Evolutionary conservation across 2,329 filamentous ascomycete species (phyloP), one percentile per base, ranked within the genome.

Genomic region (Akanthomyces uredinophilus): DNA sequence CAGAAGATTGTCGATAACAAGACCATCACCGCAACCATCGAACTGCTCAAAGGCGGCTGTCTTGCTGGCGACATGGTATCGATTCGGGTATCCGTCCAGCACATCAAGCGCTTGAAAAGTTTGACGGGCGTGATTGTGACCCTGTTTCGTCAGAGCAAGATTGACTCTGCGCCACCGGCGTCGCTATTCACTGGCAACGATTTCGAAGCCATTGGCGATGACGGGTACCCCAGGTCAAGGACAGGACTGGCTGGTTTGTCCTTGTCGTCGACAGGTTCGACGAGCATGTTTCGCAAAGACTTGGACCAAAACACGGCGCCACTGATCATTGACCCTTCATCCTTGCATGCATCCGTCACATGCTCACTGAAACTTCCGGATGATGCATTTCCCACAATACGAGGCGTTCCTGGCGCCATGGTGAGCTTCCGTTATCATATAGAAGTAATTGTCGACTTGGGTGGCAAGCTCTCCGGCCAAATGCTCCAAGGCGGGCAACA

Each of bases 381-480:
- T 65, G 91, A 96, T 70, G 87, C 87, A 0, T 98, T 98, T 68
- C 94, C 95, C 0, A 96, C 93, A 2, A 98, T 98, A 65, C 87
- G 87, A 32, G 88, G 88, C 60, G 92, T 97, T 0, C 95, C 95
- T 0, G 92, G 94, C 4, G 88, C 91, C 39, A 95, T 98, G 87
- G 95, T 99, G 66, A 92, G 88, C 68, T 98, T 99, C 78, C 91
- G 89, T 67, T 98, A 99, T 71, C 91, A 93, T 67, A 83, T 97
- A 22, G 95, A 99, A 74, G 91, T 97, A 2, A 88, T 98, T 32
- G 86, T 97, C 24, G 95, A 99, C 71, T 81, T 98, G 0, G 93
- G 95, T 52, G 94, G 94, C 43, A 95, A 92, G 71, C 78, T 97
- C 46, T 85, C 88, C 1, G 86, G 85, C n/a, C 86, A 92, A 65